A percentile compares a stretch with the other conserved stretches of the same genome.
phyloP scores from a whole-genome alignment of 2,329 filamentous ascomycete species.

The Scedosporium minutisporum region DNA sequence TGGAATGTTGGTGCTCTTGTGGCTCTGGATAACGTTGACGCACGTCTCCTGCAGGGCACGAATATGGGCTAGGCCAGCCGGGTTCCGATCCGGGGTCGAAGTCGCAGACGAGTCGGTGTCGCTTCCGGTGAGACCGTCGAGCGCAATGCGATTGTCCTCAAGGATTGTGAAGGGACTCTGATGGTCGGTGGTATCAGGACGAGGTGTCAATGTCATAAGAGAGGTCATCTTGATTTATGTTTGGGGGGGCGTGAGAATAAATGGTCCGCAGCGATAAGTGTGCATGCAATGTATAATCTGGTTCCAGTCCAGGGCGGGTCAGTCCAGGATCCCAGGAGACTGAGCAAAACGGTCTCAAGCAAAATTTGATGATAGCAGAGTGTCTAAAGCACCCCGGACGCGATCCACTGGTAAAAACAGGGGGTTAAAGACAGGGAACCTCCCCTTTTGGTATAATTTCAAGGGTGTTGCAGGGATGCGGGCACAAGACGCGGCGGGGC shows the following conservation, averaged over 20 bases:
- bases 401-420: background rate
- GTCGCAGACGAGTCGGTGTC: background rate
- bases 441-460: background rate
- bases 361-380: background rate
- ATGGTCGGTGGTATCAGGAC: background rate
- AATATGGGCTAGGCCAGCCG: background rate
- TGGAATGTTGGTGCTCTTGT: background rate
- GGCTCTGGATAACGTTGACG: conserved; percentile 2
- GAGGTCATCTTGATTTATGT: background rate
- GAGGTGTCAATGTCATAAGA: background rate
- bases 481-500: background rate
- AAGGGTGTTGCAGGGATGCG: background rate
- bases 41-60: conserved; percentile 6
- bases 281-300: background rate
- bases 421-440: background rate
- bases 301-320: background rate
- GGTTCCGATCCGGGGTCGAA: conserved; percentile 4
- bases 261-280: background rate
- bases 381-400: background rate
- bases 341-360: background rate
- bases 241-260: background rate
- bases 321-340: background rate
- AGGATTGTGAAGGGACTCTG: background rate
- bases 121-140: background rate
- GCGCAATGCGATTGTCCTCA: conserved; percentile 3